Base-by-base conservation (phyloP, 768 basidiomycete genomes). In the Phylloporus rhodoxanthus region DNA sequence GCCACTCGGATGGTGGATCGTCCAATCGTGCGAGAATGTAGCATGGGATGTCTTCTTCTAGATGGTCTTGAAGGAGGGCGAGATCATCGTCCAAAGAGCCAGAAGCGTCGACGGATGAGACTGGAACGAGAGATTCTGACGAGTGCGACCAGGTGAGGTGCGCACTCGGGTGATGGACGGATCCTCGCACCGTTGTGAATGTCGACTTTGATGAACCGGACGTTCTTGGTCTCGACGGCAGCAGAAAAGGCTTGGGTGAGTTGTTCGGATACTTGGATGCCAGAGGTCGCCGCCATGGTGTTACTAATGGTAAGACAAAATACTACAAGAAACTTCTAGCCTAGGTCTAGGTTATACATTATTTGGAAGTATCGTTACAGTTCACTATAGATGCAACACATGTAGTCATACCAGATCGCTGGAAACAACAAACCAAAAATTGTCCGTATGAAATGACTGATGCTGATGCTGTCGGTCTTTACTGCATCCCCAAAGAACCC, bases 141-240 rank as follows among this genome's bases (percentile, higher is more conserved):
- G 34, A 49, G 41, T 37, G 33, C 43, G 50, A 58, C 39, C 46
- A 30, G 25, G 64, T 68, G 54, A 71, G 65, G 57, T 45, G 51
- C 37, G 46, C 46, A 51, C 44, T 23, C 19, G 37, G 44, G 46
- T 45, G 39, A 47, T 47, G 47, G 47, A 43, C 50, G 19, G 33
- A 19, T 8, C 53, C 57, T 70, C 68, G 61, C 67, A 90, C 90
- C 90, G 64, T 91, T 80, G 53, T 70, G 69, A 61, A 92, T 90
- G 41, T 76, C 75, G 53, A 91, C 75, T 65, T 88, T 88, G 69
- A 92, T 71, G 68, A 91, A 91, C 37, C 90, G 79, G 48, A 75
- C 70, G 33, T 70, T 62, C 50, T 67, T 72, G 2, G 75, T 66
- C 45, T 75, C 72, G 26, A 81, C 68, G 5, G 84, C 81, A 29